These are phyloP conservation scores for Pulchroboletus neoregius DNA, from an alignment of 1,284 basidiomycete genomes.

Conservation along the genomic window DNA sequence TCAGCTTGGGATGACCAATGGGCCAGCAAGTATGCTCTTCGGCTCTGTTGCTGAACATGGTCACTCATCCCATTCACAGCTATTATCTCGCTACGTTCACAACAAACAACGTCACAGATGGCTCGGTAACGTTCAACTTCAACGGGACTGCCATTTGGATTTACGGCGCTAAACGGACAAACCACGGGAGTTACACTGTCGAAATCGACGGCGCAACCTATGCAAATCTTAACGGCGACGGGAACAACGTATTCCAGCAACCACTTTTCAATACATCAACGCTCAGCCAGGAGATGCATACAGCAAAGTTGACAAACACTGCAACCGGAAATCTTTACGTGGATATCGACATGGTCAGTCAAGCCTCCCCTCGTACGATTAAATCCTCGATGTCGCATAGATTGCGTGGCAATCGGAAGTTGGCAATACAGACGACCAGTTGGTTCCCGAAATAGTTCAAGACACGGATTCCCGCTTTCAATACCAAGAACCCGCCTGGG, in stretches of 20 bases:
- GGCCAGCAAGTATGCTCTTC: constrained; percentile 19
- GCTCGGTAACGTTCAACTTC: constrained; percentile 33
- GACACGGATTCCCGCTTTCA: constrained; percentile 31
- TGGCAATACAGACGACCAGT: constrained; percentile 18
- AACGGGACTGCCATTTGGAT: constrained; percentile 37
- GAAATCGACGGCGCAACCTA: constrained; percentile 27
- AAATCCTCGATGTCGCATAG: constrained; percentile 8
- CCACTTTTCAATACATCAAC: constrained; percentile 29
- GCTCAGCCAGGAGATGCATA: constrained; percentile 29
- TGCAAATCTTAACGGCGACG: constrained; percentile 9
- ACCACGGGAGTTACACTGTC: constrained; percentile 35
- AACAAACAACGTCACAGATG: constrained; percentile 26
- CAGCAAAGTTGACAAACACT: constrained; percentile 31
- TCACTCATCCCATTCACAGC: constrained; percentile 14
- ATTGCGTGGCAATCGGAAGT: constrained; percentile 32
- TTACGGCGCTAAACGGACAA: constrained; percentile 31
- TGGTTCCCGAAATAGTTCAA: constrained; percentile 21
- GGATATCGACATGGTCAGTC: constrained; percentile 34
- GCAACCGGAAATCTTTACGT: constrained; percentile 21
- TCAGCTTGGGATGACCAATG: constrained; percentile 9
- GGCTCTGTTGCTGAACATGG: not conserved
- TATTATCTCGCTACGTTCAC: constrained; percentile 34
- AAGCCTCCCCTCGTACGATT: not conserved
- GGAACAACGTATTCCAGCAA: constrained; percentile 23
- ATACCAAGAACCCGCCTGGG: constrained; percentile 29